Percentiles rank a stretch among this genome's conserved stretches.
These are phyloP conservation scores for Lodderomyces pseudojiufengensis DNA, from an alignment of 1,139 yeast genomes.

Conservation along the genomic window DNA sequence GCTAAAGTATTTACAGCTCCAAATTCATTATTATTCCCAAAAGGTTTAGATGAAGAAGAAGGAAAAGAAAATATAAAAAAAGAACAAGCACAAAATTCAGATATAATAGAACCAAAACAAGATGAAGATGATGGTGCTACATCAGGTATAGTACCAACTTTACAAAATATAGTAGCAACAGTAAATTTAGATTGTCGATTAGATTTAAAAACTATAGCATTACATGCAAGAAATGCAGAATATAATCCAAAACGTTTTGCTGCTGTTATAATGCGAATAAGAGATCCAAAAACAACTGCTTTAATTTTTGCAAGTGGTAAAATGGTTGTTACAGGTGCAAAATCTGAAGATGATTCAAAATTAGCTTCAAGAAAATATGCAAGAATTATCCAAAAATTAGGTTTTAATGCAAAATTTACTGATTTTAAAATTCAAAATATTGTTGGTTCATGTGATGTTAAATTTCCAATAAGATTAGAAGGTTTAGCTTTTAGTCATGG, in stretches of 20 bases:
- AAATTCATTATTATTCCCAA: slow-evolving; percentile 61
- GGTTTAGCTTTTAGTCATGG: slow-evolving; percentile 99
- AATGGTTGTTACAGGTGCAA: slow-evolving; percentile 99
- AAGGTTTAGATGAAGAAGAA: slow-evolving; percentile 24
- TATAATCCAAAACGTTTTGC: slow-evolving; percentile 98
- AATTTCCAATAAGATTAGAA: slow-evolving; percentile 94
- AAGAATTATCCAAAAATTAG: slow-evolving; percentile 94
- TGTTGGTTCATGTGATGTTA: slow-evolving; percentile 98
- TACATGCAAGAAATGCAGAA: slow-evolving; percentile 99
- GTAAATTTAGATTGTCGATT: slow-evolving; percentile 94
- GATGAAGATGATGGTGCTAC: slow-evolving; percentile 67
- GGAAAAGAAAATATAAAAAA: slow-evolving; percentile 1
- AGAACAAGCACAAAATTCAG: neutral
- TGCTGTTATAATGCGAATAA: slow-evolving; percentile 98
- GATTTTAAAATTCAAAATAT: slow-evolving; percentile 97
- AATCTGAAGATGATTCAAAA: slow-evolving; percentile 96
- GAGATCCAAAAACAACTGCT: slow-evolving; percentile 98
- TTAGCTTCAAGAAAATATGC: slow-evolving; percentile 97
- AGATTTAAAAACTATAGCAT: slow-evolving; percentile 93
- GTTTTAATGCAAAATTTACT: slow-evolving; percentile 93
- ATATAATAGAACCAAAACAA: slow-evolving; percentile 16
- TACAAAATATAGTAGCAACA: slow-evolving; percentile 96
- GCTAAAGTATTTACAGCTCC: slow-evolving; percentile 74
- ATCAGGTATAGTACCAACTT: slow-evolving; percentile 93
- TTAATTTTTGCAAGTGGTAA: slow-evolving; percentile 97